These are phyloP conservation scores for Pythium sukuiense DNA, from an alignment of 352 stramenopile species.

Conservation along the genomic window DNA sequence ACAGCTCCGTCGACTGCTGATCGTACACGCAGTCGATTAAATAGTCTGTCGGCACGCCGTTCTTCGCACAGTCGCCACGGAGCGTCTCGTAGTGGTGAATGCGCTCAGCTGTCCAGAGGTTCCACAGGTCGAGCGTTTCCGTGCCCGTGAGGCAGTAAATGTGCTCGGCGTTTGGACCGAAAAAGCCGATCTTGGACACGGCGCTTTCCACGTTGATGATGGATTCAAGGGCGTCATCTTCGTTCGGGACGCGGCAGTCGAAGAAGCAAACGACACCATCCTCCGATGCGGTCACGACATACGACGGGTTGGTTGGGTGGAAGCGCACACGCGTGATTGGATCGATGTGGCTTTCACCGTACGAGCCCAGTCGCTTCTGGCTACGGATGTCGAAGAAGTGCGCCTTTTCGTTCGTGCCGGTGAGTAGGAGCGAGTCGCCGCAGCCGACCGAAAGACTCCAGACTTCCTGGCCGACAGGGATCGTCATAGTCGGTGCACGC, in stretches of 20 bases:
- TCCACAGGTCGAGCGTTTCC: constrained; percentile 90
- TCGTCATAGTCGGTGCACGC: constrained; percentile 53
- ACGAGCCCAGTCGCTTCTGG: constrained; percentile 65
- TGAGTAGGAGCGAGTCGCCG: constrained; percentile 73
- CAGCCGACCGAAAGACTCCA: constrained; percentile 81
- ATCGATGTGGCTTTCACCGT: constrained; percentile 89
- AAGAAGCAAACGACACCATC: constrained; percentile 91
- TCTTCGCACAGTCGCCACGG: constrained; percentile 71
- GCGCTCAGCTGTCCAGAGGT: constrained; percentile 78
- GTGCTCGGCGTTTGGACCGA: constrained; percentile 76
- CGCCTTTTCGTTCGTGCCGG: constrained; percentile 71
- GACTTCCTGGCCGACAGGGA: constrained; percentile 65
- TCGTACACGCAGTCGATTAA: constrained; percentile 89
- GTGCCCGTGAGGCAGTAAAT: constrained; percentile 86
- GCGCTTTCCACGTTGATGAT: constrained; percentile 91
- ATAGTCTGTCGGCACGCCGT: constrained; percentile 74
- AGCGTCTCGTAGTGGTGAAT: constrained; percentile 80
- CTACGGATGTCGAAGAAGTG: constrained; percentile 83
- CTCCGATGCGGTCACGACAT: constrained; percentile 89
- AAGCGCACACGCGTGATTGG: constrained; percentile 88
- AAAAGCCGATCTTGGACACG: constrained; percentile 87
- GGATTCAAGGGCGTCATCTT: constrained; percentile 88
- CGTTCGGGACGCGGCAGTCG: constrained; percentile 77
- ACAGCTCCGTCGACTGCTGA: constrained; percentile 59
- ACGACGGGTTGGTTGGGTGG: constrained; percentile 70